A percentile compares a stretch with the other conserved stretches of the same genome.
Conservation (phyloP, 2,329 filamentous ascomycete genomes). For the Sphaerostilbella broomeana region DNA sequence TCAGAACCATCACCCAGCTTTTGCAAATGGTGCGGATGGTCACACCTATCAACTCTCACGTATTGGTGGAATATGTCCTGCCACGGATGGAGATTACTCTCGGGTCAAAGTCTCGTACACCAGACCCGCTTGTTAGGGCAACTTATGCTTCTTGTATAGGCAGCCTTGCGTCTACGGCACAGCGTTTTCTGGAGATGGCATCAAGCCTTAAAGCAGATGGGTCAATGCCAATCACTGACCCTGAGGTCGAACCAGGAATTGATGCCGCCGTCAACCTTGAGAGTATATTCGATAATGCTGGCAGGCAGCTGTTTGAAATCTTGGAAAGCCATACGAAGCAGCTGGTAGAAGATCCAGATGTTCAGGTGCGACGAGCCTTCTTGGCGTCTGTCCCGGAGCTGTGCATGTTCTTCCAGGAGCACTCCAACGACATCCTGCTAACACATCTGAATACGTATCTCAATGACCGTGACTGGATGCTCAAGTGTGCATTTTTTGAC, state of each 20-base stretch:
- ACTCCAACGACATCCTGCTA: slow-evolving; percentile 90
- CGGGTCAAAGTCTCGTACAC: slow-evolving; percentile 36
- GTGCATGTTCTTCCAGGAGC: slow-evolving; percentile 90
- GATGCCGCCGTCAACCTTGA: slow-evolving; percentile 67
- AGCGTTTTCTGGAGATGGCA: slow-evolving; percentile 82
- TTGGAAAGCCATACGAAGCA: slow-evolving; percentile 87
- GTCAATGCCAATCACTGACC: slow-evolving; percentile 68
- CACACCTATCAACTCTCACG: slow-evolving; percentile 66
- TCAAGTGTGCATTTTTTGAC: slow-evolving; percentile 96
- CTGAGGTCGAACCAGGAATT: slow-evolving; percentile 67
- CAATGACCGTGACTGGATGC: slow-evolving; percentile 91
- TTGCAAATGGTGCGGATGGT: slow-evolving; percentile 83
- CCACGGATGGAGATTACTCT: slow-evolving; percentile 54
- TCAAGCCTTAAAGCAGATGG: slow-evolving; percentile 81
- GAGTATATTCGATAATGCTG: slow-evolving; percentile 81
- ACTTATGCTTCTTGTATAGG: slow-evolving; percentile 92
- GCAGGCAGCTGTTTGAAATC: slow-evolving; percentile 70
- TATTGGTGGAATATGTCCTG: slow-evolving; percentile 62
- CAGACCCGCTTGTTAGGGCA: slow-evolving; percentile 69
- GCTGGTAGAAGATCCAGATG: slow-evolving; percentile 78
- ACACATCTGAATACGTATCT: slow-evolving; percentile 96
- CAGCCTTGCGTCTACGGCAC: slow-evolving; percentile 77
- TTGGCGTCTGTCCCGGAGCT: slow-evolving; percentile 84
- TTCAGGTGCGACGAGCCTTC: slow-evolving; percentile 83
- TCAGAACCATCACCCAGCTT: slow-evolving; percentile 82